Evolutionary conservation across 495 filamentous ascomycete species (phyloP), one percentile per base, ranked within the genome.

Genomic region (Talaromyces liani): DNA sequence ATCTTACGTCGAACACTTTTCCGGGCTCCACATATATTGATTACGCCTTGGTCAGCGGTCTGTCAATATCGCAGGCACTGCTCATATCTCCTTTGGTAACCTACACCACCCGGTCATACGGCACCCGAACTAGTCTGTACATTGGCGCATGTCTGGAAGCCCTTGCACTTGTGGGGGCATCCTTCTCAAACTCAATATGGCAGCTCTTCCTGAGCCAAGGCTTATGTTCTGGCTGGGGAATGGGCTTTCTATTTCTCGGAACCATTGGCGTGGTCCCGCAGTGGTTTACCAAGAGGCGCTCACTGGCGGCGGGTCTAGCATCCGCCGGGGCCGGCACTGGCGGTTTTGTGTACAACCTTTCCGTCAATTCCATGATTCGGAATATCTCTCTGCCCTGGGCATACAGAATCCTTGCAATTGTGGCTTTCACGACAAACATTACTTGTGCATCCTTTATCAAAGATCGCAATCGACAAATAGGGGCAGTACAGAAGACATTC

Each of bases 121-220:
- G 33, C 10, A 36, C 33, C 33, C 33, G 33, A 36, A 36, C 33
- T 36, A 36, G 9, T 9, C 3, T 36, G 8, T 36, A 36, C 33
- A 36, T 36, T 36, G 33, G 33, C 10, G 33, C 33, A 71, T n/a
- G 65, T 36, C 66, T 82, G 47, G 67, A 79, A 51, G 71, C 75
- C 1, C 59, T 69, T 2, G 75, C 76, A 29, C 65, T 80, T 16
- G 72, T 85, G 31, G 73, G 72, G 4, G 81, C 83, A 1, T 78
- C 78, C 27, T 84, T 82, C 67, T 71, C 79, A 4, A 62, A 34
- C 4, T 31, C 69, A 10, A 77, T 79, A 2, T 85, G 80, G 79
- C 81, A 84, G 10, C 73, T 85, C 0, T 82, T 80, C 61, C 75
- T 85, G 7, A 68, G 68, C 3, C 82, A 85, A 65, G 83, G 81